phyloP scores from a whole-genome alignment of 108 stramenopile genomes.

The Cyclotella cryptica region DNA sequence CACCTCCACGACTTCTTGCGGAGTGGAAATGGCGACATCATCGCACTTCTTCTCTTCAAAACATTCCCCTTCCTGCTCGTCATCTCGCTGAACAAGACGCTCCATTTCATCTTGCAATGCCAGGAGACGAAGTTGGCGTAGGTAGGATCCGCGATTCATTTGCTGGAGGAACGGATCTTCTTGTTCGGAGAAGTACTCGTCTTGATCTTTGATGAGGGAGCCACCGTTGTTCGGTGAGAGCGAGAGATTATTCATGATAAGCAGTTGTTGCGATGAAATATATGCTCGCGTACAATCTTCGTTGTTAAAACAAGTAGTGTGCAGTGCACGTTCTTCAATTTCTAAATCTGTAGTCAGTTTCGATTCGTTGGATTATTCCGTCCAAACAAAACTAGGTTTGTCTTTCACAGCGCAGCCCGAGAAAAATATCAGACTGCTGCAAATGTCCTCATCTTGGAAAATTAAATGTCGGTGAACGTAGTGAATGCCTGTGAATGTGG shows the following conservation, averaged over 20 bases:
- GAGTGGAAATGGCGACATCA: not conserved
- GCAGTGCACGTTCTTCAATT: not conserved
- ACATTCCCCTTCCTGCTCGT: not conserved
- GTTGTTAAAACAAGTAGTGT: too few species aligned
- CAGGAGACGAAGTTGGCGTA: constrained; percentile 20
- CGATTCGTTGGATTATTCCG: not conserved
- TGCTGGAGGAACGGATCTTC: constrained; percentile 23
- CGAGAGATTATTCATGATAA: too few species aligned
- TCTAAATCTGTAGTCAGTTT: not conserved
- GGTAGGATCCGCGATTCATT: constrained; percentile 41
- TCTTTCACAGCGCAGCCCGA: not conserved
- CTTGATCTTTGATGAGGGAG: not conserved
- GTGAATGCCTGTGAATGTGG: not conserved
- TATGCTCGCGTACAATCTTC: too few species aligned
- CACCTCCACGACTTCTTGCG: constrained; percentile 6
- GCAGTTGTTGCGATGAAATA: too few species aligned
- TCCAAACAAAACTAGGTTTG: too few species aligned
- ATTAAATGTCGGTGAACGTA: not conserved
- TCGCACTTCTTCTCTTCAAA: constrained; percentile 13
- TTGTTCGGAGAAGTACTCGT: not conserved
- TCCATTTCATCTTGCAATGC: constrained; percentile 32
- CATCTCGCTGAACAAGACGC: not conserved
- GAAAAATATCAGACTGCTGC: constrained; percentile 5
- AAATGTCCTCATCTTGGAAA: constrained; percentile 10
- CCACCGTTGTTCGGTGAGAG: not conserved